Conservation (phyloP, 192 early-diverging fungal genomes). For the Umbelopsis ramanniana region DNA sequence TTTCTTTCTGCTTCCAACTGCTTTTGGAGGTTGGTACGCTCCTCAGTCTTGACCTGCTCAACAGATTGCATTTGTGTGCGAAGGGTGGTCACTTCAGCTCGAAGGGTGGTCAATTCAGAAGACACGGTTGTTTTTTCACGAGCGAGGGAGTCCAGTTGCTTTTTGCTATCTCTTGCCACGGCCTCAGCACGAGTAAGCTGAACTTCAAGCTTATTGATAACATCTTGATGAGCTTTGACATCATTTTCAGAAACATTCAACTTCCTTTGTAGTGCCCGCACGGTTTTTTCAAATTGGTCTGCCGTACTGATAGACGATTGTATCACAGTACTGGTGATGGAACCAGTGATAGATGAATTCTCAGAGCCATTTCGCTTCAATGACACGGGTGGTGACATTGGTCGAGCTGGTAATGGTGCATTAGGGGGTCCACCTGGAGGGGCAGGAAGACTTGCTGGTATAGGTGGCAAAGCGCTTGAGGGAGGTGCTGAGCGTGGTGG, state of each 20-base stretch:
- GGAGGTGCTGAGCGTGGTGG: constrained; percentile 39
- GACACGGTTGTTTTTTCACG: constrained; percentile 41
- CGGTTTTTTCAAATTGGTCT: constrained; percentile 34
- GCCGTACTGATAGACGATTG: constrained; percentile 22
- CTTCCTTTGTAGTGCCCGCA: constrained; percentile 36
- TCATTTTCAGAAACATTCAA: constrained; percentile 38
- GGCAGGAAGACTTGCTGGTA: constrained; percentile 27
- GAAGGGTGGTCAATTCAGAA: constrained; percentile 44
- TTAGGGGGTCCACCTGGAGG: constrained; percentile 14
- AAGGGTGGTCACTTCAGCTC: constrained; percentile 42
- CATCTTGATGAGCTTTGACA: constrained; percentile 43
- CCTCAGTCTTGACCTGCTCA: constrained; percentile 32
- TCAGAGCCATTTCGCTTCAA: constrained; percentile 5
- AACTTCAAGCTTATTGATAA: constrained; percentile 49
- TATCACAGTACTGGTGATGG: background rate
- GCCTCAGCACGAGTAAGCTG: constrained; percentile 51
- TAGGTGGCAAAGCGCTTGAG: constrained; percentile 36
- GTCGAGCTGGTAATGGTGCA: constrained; percentile 10
- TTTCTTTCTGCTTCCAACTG: constrained; percentile 45
- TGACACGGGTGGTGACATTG: constrained; percentile 23
- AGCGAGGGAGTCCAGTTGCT: constrained; percentile 40
- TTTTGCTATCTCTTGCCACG: constrained; percentile 39
- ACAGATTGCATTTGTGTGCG: constrained; percentile 34
- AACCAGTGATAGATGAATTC: constrained; percentile 10
- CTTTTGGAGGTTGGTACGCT: constrained; percentile 42